Base-by-base conservation (phyloP, 2,329 filamentous ascomycete species). In the Exophiala sideris region DNA sequence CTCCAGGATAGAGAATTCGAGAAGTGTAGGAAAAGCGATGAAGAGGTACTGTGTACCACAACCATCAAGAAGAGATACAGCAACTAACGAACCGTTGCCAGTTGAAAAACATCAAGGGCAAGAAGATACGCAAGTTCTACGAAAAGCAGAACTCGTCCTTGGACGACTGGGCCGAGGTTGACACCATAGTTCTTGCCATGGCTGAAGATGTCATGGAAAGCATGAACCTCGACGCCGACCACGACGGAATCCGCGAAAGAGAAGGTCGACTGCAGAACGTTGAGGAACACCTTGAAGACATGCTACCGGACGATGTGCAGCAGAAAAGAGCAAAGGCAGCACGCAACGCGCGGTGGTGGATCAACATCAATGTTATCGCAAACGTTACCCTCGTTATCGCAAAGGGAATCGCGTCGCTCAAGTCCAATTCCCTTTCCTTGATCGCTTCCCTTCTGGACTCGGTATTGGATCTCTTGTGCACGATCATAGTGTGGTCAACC, bases 391-490 rank as follows among this genome's bases (percentile, higher is more conserved):
- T 84, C 2, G 71, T 85, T 2, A 68, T 73, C 8, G 80, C 78
- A 3, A 85, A 85, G 64, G 73, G 79, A 42, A 69, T 77, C 11
- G 81, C 81, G 11, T 79, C 79, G 14, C 69, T 79, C 38, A 77
- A 75, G 58, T 82, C 81, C 2, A 77, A 71, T 45, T 85, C 82
- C 1, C 73, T 85, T 5, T 85, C 82, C 1, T 72, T 85, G 14
- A 78, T 85, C 33, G 82, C 82, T 9, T 83, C 80, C 16, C 73
- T 84, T 8, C 79, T 84, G 11, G 82, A 86, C 65, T 83, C 81
- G 1, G 81, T 79, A 1, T 72, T 84, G 14, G 82, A 85, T 57
- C 70, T 84, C 14, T 73, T 85, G 2, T 83, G 80, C 64, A 84
- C 81, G 0, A 67, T 79, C 34, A 85, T 84, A 54, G 78, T 85